Percentiles rank a stretch among this genome's conserved stretches.
Conservation (phyloP, 2,329 filamentous ascomycete species). For the Claviceps purpurea region DNA sequence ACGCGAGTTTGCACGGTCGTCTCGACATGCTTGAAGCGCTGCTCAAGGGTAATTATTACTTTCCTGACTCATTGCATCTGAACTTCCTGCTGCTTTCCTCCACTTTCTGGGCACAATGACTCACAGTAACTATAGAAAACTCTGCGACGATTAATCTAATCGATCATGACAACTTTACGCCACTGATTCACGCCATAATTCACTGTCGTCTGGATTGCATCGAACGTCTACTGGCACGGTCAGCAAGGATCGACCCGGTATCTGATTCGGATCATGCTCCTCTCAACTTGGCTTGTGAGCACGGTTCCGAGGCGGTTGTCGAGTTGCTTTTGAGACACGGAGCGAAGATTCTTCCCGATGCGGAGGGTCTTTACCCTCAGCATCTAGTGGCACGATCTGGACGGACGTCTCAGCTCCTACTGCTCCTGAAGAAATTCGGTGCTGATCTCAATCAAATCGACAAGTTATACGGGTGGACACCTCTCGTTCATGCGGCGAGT, state of each 20-base stretch:
- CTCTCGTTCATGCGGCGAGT: conserved; percentile 87
- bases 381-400: conserved; percentile 88
- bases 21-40: conserved; percentile 70
- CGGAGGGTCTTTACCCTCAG: conserved; percentile 92
- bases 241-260: conserved; percentile 73
- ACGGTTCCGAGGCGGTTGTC: conserved; percentile 75
- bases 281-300: conserved; percentile 86
- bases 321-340: conserved; percentile 70
- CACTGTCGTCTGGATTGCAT: conserved; percentile 74
- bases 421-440: conserved; percentile 71
- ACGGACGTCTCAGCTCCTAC: conserved; percentile 63
- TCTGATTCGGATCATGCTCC: conserved; percentile 88
- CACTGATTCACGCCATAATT: conserved; percentile 87
- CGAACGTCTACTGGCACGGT: conserved; percentile 58
- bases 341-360: conserved; percentile 78
- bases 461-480: conserved; percentile 95
- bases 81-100: background rate
- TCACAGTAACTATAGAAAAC: conserved; percentile 33
- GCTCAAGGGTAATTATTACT: conserved; percentile 38
- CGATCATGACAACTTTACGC: conserved; percentile 95
- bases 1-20: conserved; percentile 88
- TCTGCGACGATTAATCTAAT: conserved; percentile 70
- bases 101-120: background rate
- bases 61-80: background rate
- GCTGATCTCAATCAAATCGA: conserved; percentile 86